Percentiles rank a stretch among this genome's conserved stretches.
These are phyloP conservation scores for Sanghuangporus sanghuang DNA, from an alignment of 1,284 basidiomycete genomes.

Conservation along the genomic window DNA sequence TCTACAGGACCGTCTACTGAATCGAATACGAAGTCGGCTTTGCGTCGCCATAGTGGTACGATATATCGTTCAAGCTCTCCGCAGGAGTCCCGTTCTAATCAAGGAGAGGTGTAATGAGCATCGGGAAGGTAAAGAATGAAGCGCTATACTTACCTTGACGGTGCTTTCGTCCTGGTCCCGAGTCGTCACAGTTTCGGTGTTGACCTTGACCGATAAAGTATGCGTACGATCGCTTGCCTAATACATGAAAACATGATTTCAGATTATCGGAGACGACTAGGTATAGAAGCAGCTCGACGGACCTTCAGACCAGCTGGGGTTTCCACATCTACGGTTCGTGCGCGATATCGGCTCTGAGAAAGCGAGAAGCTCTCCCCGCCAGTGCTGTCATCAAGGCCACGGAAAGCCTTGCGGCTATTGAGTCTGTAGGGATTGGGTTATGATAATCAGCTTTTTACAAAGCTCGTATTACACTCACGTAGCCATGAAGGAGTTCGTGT, in stretches of 20 bases:
- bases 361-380: slow-evolving; percentile 5
- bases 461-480: slow-evolving; percentile 1
- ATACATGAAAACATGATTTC: neutral
- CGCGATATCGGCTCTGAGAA: slow-evolving; percentile 6
- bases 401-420: slow-evolving; percentile 8
- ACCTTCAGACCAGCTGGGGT: slow-evolving; percentile 2
- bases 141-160: slow-evolving; percentile 7
- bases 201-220: slow-evolving; percentile 16
- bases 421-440: neutral
- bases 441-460: neutral
- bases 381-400: slow-evolving; percentile 10
- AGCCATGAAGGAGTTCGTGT: slow-evolving; percentile 17
- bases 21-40: slow-evolving; percentile 9
- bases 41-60: slow-evolving; percentile 2
- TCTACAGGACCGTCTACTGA: neutral
- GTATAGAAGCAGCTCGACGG: neutral
- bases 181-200: slow-evolving; percentile 15
- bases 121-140: neutral
- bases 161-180: slow-evolving; percentile 1
- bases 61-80: slow-evolving; percentile 10
- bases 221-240: neutral
- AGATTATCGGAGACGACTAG: neutral
- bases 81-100: slow-evolving; percentile 8
- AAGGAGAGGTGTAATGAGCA: slow-evolving; percentile 2
- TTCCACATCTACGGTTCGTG: slow-evolving; percentile 11